Base-by-base conservation (phyloP, 139 green algal genomes). In the Chlorella sp. region DNA sequence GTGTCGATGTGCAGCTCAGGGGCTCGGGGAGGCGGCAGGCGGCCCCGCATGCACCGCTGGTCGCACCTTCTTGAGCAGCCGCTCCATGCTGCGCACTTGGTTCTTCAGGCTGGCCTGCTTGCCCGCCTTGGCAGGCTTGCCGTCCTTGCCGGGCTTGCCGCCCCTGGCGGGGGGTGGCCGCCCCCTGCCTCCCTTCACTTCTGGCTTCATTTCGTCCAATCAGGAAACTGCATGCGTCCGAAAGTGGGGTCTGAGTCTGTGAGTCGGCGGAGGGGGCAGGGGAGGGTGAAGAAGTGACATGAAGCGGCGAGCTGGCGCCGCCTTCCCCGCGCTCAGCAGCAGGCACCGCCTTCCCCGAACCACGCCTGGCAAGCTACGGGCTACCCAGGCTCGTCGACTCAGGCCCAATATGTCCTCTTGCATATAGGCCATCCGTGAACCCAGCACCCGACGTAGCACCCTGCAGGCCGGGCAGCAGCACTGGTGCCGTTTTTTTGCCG, bases 11-110 rank as follows among this genome's bases (percentile, higher is more conserved):
- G 75, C 75, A 81, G 5, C 14, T 30, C 0, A 30, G 75, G 34
- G 75, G 34, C 75, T 39, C 34, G 64, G 64, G 64, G 39, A 78
- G 71, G 28, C 30, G 14, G 28, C 60, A 71, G 64, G 21, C 48
- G 48, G 64, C 64, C 21, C 64, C 21, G 75, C 75, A 81, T 81
- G 75, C 82, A 88, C 39, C 32, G 32, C n/a, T 77, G 21, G 32
- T 32, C 86, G 0, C 85, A 95, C 95, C 94, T 94, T 95, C 16
- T 39, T 86, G 24, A 97, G 85, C 48, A 97, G 93, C 2, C 96
- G 76, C 87, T 95, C 88, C 7, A 96, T 57, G 1, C 87, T 87
- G 3, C 96, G 84, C 26, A 97, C 96, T 57, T 93, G 86, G 69
- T 96, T 95, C 78, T 96, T 97, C 0, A 95, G 26, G 24, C 71